Percentiles rank a stretch among this genome's conserved stretches.
phyloP scores from a whole-genome alignment of 495 filamentous ascomycete genomes.

The Cudoniella acicularis region DNA sequence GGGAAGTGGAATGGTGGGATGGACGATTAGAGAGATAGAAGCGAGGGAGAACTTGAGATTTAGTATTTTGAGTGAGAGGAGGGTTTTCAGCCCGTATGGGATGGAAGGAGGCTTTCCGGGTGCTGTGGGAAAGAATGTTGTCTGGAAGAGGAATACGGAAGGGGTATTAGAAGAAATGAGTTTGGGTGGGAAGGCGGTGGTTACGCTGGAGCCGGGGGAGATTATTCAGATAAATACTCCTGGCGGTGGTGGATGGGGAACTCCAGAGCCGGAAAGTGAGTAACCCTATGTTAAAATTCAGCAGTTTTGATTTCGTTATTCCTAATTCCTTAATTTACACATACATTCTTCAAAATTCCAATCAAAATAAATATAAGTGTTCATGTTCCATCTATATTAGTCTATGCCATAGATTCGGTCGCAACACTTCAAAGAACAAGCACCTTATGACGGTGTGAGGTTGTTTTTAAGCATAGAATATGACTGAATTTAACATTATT shows the following conservation, averaged over 20 bases:
- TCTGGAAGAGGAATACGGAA: slow-evolving; percentile 32
- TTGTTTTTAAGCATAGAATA: too few species aligned
- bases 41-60: background rate
- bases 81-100: slow-evolving; percentile 14
- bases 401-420: too few species aligned
- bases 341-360: too few species aligned
- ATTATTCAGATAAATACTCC: slow-evolving; percentile 58
- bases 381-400: too few species aligned
- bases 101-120: slow-evolving; percentile 15
- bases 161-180: slow-evolving; percentile 50
- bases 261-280: too few species aligned
- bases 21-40: slow-evolving; percentile 28
- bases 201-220: slow-evolving; percentile 56
- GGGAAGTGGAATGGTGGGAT: slow-evolving; percentile 32
- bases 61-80: slow-evolving; percentile 18
- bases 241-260: slow-evolving; percentile 51
- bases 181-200: slow-evolving; percentile 65
- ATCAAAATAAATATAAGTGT: too few species aligned
- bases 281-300: too few species aligned
- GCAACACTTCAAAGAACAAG: too few species aligned
- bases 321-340: too few species aligned
- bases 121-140: slow-evolving; percentile 9
- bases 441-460: too few species aligned
- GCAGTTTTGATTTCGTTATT: too few species aligned
- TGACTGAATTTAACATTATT: too few species aligned